phyloP scores from a whole-genome alignment of 2,329 filamentous ascomycete genomes.

The Fusarium sp. region DNA sequence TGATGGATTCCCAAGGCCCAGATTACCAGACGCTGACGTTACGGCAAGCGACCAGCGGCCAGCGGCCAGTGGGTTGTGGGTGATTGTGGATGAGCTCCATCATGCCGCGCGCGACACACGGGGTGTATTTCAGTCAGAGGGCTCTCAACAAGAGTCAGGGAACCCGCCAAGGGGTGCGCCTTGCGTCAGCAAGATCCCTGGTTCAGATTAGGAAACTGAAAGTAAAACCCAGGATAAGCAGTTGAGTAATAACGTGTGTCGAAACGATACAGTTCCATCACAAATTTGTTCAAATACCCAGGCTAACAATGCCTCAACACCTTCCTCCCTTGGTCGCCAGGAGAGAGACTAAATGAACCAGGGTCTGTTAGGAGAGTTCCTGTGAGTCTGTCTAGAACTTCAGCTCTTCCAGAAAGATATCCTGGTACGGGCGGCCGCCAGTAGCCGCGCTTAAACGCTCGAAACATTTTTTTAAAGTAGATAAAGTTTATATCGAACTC shows the following conservation, averaged over 20 bases:
- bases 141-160: constrained; percentile 35
- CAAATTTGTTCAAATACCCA: constrained; percentile 1
- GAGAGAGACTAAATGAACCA: constrained; percentile 17
- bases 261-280: not conserved
- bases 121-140: constrained; percentile 2
- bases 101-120: constrained; percentile 27
- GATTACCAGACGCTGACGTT: constrained; percentile 28
- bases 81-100: constrained; percentile 31
- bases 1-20: constrained; percentile 27
- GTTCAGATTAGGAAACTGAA: constrained; percentile 37
- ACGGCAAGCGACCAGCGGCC: constrained; percentile 24
- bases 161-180: constrained; percentile 25
- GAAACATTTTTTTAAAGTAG: constrained; percentile 17
- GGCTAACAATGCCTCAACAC: constrained; percentile 9
- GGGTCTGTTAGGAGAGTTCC: constrained; percentile 10
- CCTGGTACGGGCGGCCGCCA: constrained; percentile 1
- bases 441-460: constrained; percentile 29
- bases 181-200: constrained; percentile 42
- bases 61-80: constrained; percentile 27
- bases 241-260: not conserved
- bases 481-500: constrained; percentile 1
- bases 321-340: constrained; percentile 25
- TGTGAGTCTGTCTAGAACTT: not conserved
- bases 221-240: constrained; percentile 21
- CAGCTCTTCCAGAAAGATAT: constrained; percentile 7